phyloP scores from a whole-genome alignment of 1,139 yeast genomes.

The Saccharomyces pastorianus region DNA sequence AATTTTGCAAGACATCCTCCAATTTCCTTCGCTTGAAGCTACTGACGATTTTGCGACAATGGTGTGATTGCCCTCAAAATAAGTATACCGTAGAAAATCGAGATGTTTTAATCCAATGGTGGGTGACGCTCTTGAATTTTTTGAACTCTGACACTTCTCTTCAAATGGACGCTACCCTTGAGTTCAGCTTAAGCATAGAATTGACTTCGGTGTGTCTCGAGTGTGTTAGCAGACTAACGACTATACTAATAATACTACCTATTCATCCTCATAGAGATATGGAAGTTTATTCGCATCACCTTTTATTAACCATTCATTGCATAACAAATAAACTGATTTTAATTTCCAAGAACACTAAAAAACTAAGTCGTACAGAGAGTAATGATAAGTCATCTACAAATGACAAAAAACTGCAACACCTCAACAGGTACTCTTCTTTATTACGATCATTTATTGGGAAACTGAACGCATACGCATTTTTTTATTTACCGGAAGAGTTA shows the following conservation, averaged over 20 bases:
- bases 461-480: slow-evolving; percentile 27
- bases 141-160: slow-evolving; percentile 14
- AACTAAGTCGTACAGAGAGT: not conserved
- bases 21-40: slow-evolving; percentile 22
- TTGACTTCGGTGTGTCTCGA: slow-evolving; percentile 25
- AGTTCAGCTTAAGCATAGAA: slow-evolving; percentile 7
- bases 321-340: slow-evolving; percentile 23
- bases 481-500: slow-evolving; percentile 24
- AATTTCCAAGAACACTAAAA: slow-evolving; percentile 16
- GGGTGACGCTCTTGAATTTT: slow-evolving; percentile 27
- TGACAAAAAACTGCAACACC: slow-evolving; percentile 3
- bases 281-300: slow-evolving; percentile 23
- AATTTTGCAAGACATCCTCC: slow-evolving; percentile 8
- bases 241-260: slow-evolving; percentile 18
- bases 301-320: slow-evolving; percentile 22
- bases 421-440: slow-evolving; percentile 19
- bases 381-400: not conserved
- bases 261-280: slow-evolving; percentile 12
- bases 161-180: slow-evolving; percentile 1
- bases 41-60: slow-evolving; percentile 16
- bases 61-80: not conserved
- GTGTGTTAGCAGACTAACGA: slow-evolving; percentile 24
- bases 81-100: slow-evolving; percentile 2
- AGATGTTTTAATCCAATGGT: slow-evolving; percentile 28
- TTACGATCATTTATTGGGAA: slow-evolving; percentile 27